Evolutionary conservation across 345 rosid species (phyloP).

Genomic region (Adansonia digitata): DNA sequence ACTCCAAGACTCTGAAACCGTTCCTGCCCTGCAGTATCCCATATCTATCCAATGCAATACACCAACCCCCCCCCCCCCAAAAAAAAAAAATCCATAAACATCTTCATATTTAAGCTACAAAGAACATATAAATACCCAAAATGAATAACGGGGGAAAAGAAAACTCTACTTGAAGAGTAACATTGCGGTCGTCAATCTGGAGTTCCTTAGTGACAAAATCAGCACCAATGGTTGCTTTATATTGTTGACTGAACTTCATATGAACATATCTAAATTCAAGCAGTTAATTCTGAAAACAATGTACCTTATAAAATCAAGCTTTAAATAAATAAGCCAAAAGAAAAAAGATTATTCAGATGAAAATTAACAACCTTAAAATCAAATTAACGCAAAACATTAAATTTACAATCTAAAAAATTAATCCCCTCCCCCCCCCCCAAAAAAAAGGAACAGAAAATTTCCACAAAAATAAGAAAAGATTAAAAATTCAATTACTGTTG

Average conservation of each 20-base stretch:
- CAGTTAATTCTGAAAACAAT: constrained; percentile 15
- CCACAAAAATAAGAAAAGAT: no score
- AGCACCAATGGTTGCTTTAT: constrained; percentile 95
- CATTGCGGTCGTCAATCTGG: constrained; percentile 84
- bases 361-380: neutral
- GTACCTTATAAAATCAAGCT: neutral
- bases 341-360: neutral
- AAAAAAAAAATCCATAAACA: neutral
- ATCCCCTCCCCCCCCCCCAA: no score
- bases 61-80: no score
- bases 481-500: no score
- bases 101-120: neutral
- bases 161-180: constrained; percentile 69
- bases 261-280: constrained; percentile 54
- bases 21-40: constrained; percentile 99
- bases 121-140: neutral
- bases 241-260: constrained; percentile 89
- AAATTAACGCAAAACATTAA: neutral
- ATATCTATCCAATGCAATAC: constrained; percentile 54
- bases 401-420: constrained; percentile 7
- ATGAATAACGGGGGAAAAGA: neutral
- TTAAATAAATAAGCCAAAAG: neutral
- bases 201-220: constrained; percentile 95
- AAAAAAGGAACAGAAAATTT: no score
- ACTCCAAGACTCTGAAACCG: constrained; percentile 95